These are phyloP conservation scores for Keithomyces neogunnii DNA, from an alignment of 2,329 filamentous ascomycete species.

Conservation along the genomic window DNA sequence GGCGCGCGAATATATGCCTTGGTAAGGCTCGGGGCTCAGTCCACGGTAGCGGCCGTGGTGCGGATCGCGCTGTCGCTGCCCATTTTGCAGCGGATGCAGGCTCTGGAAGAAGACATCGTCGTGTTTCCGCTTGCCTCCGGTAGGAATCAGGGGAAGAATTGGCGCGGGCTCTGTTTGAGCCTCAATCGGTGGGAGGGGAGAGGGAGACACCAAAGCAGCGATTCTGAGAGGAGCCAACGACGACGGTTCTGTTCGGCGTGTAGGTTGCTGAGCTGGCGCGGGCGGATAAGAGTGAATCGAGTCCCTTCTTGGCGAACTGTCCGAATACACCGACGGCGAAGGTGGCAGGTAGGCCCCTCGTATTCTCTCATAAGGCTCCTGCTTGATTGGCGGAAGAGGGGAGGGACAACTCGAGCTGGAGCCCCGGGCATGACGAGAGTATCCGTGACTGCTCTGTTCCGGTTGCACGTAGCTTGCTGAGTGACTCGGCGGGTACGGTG, in stretches of 20 bases:
- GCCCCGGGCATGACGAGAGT: conserved; percentile 16
- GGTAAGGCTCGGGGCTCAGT: conserved; percentile 18
- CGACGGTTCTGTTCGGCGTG: conserved; percentile 11
- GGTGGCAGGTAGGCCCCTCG: conserved; percentile 29
- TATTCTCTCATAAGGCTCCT: conserved; percentile 28
- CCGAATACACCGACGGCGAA: conserved; percentile 25
- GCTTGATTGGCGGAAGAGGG: conserved; percentile 20
- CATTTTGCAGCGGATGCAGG: conserved; percentile 25
- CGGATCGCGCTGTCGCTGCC: conserved; percentile 26
- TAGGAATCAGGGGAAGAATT: conserved; percentile 15
- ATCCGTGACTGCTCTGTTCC: conserved; percentile 31
- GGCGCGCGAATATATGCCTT: conserved; percentile 26
- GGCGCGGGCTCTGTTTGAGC: conserved; percentile 22
- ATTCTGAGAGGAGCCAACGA: conserved; percentile 30
- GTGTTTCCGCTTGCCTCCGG: conserved; percentile 29
- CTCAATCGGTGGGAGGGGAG: conserved; percentile 22
- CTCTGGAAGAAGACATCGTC: conserved; percentile 25
- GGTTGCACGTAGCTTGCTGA: conserved; percentile 20
- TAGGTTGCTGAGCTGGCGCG: conserved; percentile 19
- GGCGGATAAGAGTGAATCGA: conserved; percentile 21
- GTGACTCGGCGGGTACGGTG: conserved; percentile 28
- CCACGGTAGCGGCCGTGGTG: conserved; percentile 19
- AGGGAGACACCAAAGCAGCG: conserved; percentile 23
- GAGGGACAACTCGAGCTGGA: conserved; percentile 22
- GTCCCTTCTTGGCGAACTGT: conserved; percentile 20